phyloP scores from a whole-genome alignment of 1,284 basidiomycete species.

The Papiliotrema fonsecae region DNA sequence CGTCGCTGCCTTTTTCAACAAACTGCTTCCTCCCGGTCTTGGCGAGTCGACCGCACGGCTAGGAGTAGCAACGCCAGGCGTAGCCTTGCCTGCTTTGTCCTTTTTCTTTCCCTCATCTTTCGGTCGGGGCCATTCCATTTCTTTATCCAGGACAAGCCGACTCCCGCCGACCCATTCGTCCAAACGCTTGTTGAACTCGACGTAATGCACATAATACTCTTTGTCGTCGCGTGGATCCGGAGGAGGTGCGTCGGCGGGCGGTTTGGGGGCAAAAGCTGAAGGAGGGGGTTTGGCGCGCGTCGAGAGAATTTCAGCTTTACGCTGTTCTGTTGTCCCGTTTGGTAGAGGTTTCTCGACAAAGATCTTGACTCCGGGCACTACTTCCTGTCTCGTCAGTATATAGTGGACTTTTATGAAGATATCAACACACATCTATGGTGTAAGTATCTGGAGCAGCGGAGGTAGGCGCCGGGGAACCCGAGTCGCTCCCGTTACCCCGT shows the following conservation, averaged over 20 bases:
- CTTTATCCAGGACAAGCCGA: conserved; percentile 73
- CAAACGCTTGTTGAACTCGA: conserved; percentile 95
- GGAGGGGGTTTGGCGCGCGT: conserved; percentile 72
- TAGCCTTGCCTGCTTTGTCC: conserved; percentile 45
- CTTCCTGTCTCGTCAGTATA: conserved; percentile 54
- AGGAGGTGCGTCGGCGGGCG: conserved; percentile 53
- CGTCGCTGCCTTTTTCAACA: conserved; percentile 70
- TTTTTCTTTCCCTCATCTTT: conserved; percentile 45
- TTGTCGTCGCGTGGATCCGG: conserved; percentile 58
- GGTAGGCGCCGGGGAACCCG: conserved; percentile 49
- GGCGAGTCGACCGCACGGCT: conserved; percentile 19
- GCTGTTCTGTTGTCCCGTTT: conserved; percentile 72
- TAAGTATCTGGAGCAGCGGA: conserved; percentile 68
- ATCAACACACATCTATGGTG: conserved; percentile 64
- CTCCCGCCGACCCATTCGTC: conserved; percentile 97
- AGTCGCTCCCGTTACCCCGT: conserved; percentile 24
- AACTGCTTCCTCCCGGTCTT: conserved; percentile 41
- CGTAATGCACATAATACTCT: conserved; percentile 97
- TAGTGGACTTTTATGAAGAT: neutral
- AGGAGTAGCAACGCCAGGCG: conserved; percentile 29
- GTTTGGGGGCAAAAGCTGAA: conserved; percentile 54
- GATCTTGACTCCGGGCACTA: conserved; percentile 88
- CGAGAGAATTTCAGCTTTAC: conserved; percentile 87
- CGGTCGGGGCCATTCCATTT: conserved; percentile 81
- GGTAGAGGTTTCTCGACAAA: conserved; percentile 74